Evolutionary conservation across 2,329 filamentous ascomycete genomes (phyloP).

Genomic region (Thelonectria blattea): DNA sequence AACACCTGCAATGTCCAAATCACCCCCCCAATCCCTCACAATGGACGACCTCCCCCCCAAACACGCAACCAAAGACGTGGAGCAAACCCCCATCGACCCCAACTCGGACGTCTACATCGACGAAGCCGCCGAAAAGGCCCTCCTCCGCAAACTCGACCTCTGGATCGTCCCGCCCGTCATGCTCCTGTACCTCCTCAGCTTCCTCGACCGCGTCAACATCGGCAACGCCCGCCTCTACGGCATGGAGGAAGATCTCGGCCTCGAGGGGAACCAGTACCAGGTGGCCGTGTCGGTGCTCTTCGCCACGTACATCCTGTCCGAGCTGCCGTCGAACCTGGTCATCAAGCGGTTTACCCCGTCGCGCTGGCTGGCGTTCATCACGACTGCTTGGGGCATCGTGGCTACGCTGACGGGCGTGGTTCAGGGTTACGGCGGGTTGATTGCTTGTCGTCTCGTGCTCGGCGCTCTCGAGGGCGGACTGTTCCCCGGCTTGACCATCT

Average conservation of each 20-base stretch:
- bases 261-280: constrained; percentile 65
- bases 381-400: constrained; percentile 50
- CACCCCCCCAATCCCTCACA: background rate
- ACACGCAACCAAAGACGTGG: constrained; percentile 28
- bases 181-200: constrained; percentile 59
- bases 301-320: constrained; percentile 46
- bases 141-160: constrained; percentile 66
- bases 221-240: constrained; percentile 70
- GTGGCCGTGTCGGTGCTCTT: constrained; percentile 42
- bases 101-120: constrained; percentile 39
- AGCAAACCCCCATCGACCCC: constrained; percentile 20
- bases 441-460: constrained; percentile 52
- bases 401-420: constrained; percentile 56
- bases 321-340: constrained; percentile 51
- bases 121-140: constrained; percentile 39
- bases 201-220: constrained; percentile 41
- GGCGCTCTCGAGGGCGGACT: constrained; percentile 55
- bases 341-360: constrained; percentile 47
- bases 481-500: constrained; percentile 46
- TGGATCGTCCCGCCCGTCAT: constrained; percentile 67
- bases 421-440: constrained; percentile 38
- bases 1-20: constrained; percentile 30
- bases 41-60: constrained; percentile 1
- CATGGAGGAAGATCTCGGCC: constrained; percentile 64
- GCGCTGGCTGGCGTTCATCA: constrained; percentile 36